These are phyloP conservation scores for Diacronema lutheri DNA, from an alignment of 78 protist genomes.

Conservation along the genomic window DNA sequence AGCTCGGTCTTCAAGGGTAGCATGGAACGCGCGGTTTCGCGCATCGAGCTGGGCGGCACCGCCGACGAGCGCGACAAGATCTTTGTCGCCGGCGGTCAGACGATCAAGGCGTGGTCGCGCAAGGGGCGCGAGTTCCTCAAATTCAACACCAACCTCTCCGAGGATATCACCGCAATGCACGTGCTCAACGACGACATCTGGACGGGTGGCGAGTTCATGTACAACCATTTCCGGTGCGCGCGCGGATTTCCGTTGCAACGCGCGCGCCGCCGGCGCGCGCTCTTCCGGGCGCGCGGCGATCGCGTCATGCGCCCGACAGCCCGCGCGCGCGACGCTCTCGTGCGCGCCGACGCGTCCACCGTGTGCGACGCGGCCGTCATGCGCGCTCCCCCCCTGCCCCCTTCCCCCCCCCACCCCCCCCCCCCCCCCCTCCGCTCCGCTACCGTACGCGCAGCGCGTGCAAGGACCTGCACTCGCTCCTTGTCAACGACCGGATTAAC, in stretches of 20 bases:
- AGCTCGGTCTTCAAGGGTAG: not conserved
- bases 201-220: conserved; percentile 41
- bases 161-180: not conserved
- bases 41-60: not conserved
- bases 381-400: too few species aligned
- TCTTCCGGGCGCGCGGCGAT: too few species aligned
- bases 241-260: too few species aligned
- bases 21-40: not conserved
- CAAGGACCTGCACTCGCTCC: not conserved
- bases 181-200: conserved; percentile 3
- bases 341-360: too few species aligned
- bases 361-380: too few species aligned
- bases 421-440: too few species aligned
- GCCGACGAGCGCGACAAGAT: conserved; percentile 9
- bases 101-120: not conserved
- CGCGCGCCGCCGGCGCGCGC: too few species aligned
- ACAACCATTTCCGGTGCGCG: not conserved
- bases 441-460: too few species aligned
- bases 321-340: too few species aligned
- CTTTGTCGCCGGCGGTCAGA: not conserved
- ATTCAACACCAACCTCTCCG: conserved; percentile 38
- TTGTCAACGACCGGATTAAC: conserved; percentile 35
- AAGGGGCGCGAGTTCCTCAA: conserved; percentile 43
- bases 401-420: too few species aligned
- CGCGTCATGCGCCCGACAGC: too few species aligned